These are phyloP conservation scores for Talaromyces sp. DNA, from an alignment of 2,329 filamentous ascomycete species.

Conservation along the genomic window DNA sequence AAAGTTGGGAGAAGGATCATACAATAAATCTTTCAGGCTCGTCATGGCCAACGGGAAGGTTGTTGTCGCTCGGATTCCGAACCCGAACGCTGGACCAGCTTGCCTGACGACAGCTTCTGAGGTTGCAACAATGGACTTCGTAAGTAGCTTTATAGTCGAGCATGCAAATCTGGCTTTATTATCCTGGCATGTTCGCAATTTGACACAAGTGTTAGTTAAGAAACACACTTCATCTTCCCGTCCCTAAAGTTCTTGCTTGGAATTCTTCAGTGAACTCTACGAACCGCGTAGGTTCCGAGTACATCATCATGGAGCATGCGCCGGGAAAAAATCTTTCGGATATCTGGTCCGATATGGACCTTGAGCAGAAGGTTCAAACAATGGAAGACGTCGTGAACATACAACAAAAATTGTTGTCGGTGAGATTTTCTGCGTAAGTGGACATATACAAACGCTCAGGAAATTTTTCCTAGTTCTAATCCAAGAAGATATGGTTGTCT, in stretches of 20 bases:
- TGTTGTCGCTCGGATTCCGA: conserved; percentile 21
- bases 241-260: conserved; percentile 22
- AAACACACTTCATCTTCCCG: conserved; percentile 18
- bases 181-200: background rate
- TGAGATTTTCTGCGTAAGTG: conserved; percentile 32
- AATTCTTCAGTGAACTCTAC: conserved; percentile 15
- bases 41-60: conserved; percentile 20
- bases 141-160: conserved; percentile 9
- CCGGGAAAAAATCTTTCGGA: conserved; percentile 22
- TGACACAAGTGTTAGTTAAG: background rate
- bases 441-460: conserved; percentile 5
- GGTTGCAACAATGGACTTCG: conserved; percentile 23
- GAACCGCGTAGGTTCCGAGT: conserved; percentile 25
- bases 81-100: conserved; percentile 21
- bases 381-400: conserved; percentile 32
- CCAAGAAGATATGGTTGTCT: conserved; percentile 34
- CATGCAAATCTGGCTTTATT: too few relatives aligned
- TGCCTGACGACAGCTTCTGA: conserved; percentile 19
- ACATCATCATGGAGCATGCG: conserved; percentile 30
- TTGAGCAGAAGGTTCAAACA: conserved; percentile 17
- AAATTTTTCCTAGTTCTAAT: conserved; percentile 17
- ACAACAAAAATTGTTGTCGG: conserved; percentile 33
- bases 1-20: conserved; percentile 15
- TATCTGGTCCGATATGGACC: conserved; percentile 26
- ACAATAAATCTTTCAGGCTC: conserved; percentile 20